Evolutionary conservation across 192 early-diverging fungal genomes (phyloP).

Genomic region (Phycomyces blakesleeanus): DNA sequence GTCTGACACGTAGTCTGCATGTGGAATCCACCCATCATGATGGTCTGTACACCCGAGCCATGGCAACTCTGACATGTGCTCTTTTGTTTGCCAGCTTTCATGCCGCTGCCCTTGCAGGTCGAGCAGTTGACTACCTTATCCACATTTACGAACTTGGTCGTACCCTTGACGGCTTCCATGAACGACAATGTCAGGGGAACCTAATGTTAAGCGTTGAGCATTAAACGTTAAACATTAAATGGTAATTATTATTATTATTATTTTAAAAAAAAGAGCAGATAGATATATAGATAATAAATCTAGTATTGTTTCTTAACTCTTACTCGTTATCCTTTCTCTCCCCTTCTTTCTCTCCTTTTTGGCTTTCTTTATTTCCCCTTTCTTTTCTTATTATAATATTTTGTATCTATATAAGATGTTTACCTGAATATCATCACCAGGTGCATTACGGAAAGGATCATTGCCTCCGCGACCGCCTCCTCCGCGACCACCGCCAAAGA

Average conservation of each 20-base stretch:
- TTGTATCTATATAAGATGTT: background rate
- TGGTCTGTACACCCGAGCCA: slow-evolving; percentile 80
- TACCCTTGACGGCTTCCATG: slow-evolving; percentile 88
- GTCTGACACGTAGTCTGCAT: slow-evolving; percentile 79
- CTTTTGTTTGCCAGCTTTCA: slow-evolving; percentile 71
- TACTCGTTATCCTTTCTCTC: too few relatives aligned
- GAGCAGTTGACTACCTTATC: slow-evolving; percentile 67
- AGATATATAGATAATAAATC: too few relatives aligned
- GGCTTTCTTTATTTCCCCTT: too few relatives aligned
- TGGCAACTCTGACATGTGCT: slow-evolving; percentile 71
- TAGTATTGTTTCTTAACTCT: too few relatives aligned
- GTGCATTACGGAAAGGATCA: slow-evolving; percentile 22
- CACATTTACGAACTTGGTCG: slow-evolving; percentile 62
- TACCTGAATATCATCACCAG: slow-evolving; percentile 64
- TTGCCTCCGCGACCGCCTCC: slow-evolving; percentile 22
- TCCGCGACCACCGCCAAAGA: slow-evolving; percentile 34
- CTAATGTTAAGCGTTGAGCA: slow-evolving; percentile 5
- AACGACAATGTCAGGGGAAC: slow-evolving; percentile 67
- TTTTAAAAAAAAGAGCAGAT: too few relatives aligned
- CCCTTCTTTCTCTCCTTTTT: too few relatives aligned
- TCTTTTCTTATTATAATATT: too few relatives aligned
- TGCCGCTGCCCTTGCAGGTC: slow-evolving; percentile 77
- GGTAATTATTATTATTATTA: too few relatives aligned
- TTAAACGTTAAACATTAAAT: background rate
- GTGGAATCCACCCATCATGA: slow-evolving; percentile 85